Evolutionary conservation across 768 basidiomycete genomes (phyloP), one percentile per base, ranked within the genome.

Genomic region (Serendipita indica): DNA sequence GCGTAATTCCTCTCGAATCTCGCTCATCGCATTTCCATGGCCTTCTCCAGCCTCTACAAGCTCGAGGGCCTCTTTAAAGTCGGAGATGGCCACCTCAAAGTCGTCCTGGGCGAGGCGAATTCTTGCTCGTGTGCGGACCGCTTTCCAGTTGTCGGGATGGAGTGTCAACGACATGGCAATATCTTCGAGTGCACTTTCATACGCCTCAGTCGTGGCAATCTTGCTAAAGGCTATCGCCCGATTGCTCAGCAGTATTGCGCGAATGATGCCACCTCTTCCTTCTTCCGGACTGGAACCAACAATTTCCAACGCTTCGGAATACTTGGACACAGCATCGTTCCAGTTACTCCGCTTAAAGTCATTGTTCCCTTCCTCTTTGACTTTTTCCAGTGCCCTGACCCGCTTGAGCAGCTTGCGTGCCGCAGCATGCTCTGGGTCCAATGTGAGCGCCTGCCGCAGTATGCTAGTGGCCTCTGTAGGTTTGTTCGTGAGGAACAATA

Each of bases 321-420:
- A 93, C 64, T 77, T 82, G 0, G 74, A 73, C 5, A 82, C 68
- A 0, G 90, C 90, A 20, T 85, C 83, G 28, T 75, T 64, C 33
- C 80, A 69, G 59, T 73, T 74, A 2, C 77, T 76, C 0, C 65
- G 58, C 69, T 90, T 89, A 71, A 92, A 93, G 1, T 79, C 75
- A 1, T 69, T 65, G 63, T 93, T 92, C 0, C 90, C 90, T 62
- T 89, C 89, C 62, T 91, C 89, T 65, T 92, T 92, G 39, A 85
- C 67, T 60, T 80, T 73, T 61, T 93, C 89, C 16, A 93, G 80
- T 33, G 86, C 85, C 63, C 84, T 86, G n/a, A 88, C 76, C 3
- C 86, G 79, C 67, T 82, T 85, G 39, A 89, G 78, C 57, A 91
- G 71, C 41, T 76, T 77, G 61, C 81, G 79, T 0, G 89, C 88